A percentile compares a stretch with the other conserved stretches of the same genome.
Evolutionary conservation across 148 eudicot species (phyloP).

Genomic region (Fagopyrum tataricum): DNA sequence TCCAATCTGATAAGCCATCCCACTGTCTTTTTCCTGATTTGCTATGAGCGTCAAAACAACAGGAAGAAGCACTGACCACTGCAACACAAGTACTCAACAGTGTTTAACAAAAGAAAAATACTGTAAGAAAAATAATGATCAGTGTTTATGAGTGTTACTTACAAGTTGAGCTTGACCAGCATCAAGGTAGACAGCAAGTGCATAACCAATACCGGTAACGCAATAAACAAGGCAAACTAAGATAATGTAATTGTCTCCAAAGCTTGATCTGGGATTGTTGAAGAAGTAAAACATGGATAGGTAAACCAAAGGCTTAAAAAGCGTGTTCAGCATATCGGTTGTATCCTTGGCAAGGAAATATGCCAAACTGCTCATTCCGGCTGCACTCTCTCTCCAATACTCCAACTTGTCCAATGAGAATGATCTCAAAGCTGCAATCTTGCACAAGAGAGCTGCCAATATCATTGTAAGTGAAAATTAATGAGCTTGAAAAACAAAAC

Average conservation of each 20-base stretch:
- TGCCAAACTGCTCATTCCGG: slow-evolving; percentile 86
- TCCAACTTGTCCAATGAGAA: slow-evolving; percentile 79
- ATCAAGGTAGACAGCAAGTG: slow-evolving; percentile 69
- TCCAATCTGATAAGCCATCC: slow-evolving; percentile 32
- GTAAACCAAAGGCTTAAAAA: slow-evolving; percentile 80
- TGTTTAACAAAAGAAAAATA: not conserved
- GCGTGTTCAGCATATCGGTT: slow-evolving; percentile 60
- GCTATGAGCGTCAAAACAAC: slow-evolving; percentile 87
- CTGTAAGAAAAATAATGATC: not conserved
- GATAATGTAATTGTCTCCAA: slow-evolving; percentile 56
- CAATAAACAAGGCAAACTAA: slow-evolving; percentile 86
- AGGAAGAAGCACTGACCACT: slow-evolving; percentile 94
- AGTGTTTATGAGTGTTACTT: slow-evolving; percentile 6
- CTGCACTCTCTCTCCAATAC: slow-evolving; percentile 77
- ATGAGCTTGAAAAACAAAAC: not conserved
- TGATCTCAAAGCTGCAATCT: slow-evolving; percentile 80
- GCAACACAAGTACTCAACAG: slow-evolving; percentile 12
- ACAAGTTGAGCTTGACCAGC: slow-evolving; percentile 89
- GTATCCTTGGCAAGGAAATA: slow-evolving; percentile 89
- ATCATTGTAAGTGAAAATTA: too few relatives aligned
- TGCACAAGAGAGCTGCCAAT: slow-evolving; percentile 72
- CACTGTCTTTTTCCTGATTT: slow-evolving; percentile 59
- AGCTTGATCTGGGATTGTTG: slow-evolving; percentile 84
- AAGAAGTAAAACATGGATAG: slow-evolving; percentile 92
- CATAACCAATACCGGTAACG: slow-evolving; percentile 90